Percentiles rank a stretch among this genome's conserved stretches.
These are phyloP conservation scores for Curvularia eragrostidis DNA, from an alignment of 2,329 filamentous ascomycete species.

Conservation along the genomic window DNA sequence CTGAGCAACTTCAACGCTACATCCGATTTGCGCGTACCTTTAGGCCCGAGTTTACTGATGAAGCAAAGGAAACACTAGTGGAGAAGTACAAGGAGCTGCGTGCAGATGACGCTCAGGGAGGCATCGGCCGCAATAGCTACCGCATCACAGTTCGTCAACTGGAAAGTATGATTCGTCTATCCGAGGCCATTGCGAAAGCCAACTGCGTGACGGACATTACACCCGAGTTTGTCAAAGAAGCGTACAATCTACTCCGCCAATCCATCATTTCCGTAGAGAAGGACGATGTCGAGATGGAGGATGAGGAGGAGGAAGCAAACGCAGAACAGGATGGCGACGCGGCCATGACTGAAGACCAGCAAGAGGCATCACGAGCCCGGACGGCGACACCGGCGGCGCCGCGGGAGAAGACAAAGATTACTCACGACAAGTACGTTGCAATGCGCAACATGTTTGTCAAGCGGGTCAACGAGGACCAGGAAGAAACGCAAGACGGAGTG, in stretches of 20 bases:
- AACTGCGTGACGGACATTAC: constrained; percentile 94
- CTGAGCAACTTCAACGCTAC: constrained; percentile 94
- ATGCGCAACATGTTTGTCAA: constrained; percentile 88
- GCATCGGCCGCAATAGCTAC: constrained; percentile 93
- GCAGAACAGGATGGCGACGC: constrained; percentile 53
- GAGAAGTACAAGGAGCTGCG: constrained; percentile 95
- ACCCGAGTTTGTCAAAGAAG: constrained; percentile 85
- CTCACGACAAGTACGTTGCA: constrained; percentile 90
- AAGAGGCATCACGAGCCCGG: constrained; percentile 44
- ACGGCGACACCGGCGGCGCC: constrained; percentile 49
- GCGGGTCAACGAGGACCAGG: constrained; percentile 83
- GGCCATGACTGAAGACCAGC: constrained; percentile 41
- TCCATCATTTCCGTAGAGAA: constrained; percentile 98
- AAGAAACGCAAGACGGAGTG: constrained; percentile 77
- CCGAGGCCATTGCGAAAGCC: constrained; percentile 97
- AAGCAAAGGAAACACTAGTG: constrained; percentile 84
- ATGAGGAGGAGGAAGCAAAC: constrained; percentile 70
- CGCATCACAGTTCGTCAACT: constrained; percentile 96
- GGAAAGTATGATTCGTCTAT: constrained; percentile 93
- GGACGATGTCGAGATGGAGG: constrained; percentile 94
- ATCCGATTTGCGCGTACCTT: constrained; percentile 96
- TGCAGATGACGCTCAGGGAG: constrained; percentile 91
- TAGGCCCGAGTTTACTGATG: constrained; percentile 87
- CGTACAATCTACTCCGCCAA: constrained; percentile 87
- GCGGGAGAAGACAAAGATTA: constrained; percentile 80